phyloP scores from a whole-genome alignment of 2,329 filamentous ascomycete species.

The Pestalotiopsis sp. region DNA sequence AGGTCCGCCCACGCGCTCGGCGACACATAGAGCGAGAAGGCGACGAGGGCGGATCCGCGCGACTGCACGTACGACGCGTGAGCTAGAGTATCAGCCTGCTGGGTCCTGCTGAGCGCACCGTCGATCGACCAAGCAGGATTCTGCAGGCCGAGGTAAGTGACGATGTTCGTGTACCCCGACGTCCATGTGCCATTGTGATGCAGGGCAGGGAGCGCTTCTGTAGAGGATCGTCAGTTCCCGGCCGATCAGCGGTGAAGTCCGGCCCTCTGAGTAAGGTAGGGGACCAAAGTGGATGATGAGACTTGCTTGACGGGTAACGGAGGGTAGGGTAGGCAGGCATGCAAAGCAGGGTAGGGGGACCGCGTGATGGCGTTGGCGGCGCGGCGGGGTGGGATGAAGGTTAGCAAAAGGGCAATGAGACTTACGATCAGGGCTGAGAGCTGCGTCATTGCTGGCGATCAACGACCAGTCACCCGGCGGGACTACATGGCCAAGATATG shows the following conservation, averaged over 20 bases:
- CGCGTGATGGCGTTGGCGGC: slow-evolving; percentile 27
- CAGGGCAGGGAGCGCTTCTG: slow-evolving; percentile 60
- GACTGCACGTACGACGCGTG: slow-evolving; percentile 72
- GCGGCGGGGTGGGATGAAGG: background rate
- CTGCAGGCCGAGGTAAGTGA: slow-evolving; percentile 51
- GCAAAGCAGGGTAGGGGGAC: slow-evolving; percentile 8
- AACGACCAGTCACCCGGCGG: slow-evolving; percentile 66
- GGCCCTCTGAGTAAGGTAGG: background rate
- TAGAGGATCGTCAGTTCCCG: slow-evolving; percentile 1
- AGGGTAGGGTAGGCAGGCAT: background rate
- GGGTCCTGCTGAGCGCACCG: slow-evolving; percentile 37
- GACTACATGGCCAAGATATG: slow-evolving; percentile 70
- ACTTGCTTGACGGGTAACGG: background rate
- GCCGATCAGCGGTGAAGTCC: slow-evolving; percentile 23
- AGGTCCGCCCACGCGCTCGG: slow-evolving; percentile 80
- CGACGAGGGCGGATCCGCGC: slow-evolving; percentile 76
- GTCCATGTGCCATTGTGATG: slow-evolving; percentile 54
- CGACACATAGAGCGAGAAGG: slow-evolving; percentile 88
- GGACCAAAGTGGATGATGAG: background rate
- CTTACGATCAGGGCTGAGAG: slow-evolving; percentile 71
- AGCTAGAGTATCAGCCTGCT: slow-evolving; percentile 51
- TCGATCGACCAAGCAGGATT: slow-evolving; percentile 38
- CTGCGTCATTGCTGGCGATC: slow-evolving; percentile 73
- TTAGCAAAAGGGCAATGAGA: slow-evolving; percentile 21
- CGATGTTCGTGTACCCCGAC: slow-evolving; percentile 64